Evolutionary conservation across 140 eudicot genomes (phyloP).

Genomic region (Oenanthe javanica): DNA sequence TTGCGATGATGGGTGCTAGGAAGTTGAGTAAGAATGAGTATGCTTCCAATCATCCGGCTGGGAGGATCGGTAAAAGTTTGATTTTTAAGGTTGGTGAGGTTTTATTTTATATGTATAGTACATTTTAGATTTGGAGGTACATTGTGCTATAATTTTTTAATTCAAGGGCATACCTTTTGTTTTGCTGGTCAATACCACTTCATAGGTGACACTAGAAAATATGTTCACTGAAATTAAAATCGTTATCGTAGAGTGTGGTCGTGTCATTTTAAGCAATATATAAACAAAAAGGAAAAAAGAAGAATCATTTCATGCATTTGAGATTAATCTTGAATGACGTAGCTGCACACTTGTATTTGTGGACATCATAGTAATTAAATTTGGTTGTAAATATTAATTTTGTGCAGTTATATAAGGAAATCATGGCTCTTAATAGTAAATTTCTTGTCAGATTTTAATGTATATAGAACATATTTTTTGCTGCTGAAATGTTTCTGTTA

Average conservation of each 20-base stretch:
- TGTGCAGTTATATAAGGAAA: neutral
- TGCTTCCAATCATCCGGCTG: constrained; percentile 96
- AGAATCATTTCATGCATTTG: neutral
- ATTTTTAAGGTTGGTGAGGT: constrained; percentile 59
- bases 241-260: neutral
- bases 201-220: neutral
- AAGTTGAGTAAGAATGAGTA: constrained; percentile 71
- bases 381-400: neutral
- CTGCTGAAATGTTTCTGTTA: neutral
- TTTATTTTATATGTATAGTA: neutral
- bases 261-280: neutral
- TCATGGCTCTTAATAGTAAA: neutral
- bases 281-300: neutral
- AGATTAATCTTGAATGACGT: neutral
- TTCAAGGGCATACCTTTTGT: neutral
- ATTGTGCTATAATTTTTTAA: neutral
- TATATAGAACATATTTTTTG: neutral
- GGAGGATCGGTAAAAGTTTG: constrained; percentile 85
- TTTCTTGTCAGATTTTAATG: neutral
- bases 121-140: neutral
- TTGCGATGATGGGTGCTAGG: constrained; percentile 78
- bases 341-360: neutral
- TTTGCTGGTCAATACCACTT: neutral
- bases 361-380: neutral
- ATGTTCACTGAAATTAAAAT: neutral